Conservation (phyloP, 805 yeast species). For the Pichia kluyveri region DNA sequence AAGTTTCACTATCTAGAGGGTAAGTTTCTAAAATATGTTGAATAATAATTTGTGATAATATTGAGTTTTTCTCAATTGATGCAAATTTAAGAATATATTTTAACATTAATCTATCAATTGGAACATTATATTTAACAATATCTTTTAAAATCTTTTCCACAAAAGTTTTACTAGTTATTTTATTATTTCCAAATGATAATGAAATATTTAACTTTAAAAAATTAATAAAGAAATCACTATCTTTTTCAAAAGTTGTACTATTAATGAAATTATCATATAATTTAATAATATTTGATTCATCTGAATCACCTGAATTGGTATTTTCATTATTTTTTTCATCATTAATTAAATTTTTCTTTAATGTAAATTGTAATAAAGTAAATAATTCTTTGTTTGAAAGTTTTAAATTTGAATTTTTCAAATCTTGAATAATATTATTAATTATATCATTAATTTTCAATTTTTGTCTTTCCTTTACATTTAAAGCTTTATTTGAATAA, state of each 20-base stretch:
- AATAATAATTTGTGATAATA: neutral
- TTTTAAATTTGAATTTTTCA: constrained; percentile 1
- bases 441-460: constrained; percentile 1
- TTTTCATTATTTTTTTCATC: neutral
- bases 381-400: constrained; percentile 10
- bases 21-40: neutral
- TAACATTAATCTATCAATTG: constrained; percentile 5
- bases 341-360: neutral
- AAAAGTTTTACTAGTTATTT: constrained; percentile 1
- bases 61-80: neutral
- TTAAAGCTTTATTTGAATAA: constrained; percentile 2
- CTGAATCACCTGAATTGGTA: no score
- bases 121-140: neutral
- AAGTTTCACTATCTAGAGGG: constrained; percentile 3
- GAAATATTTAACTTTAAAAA: constrained; percentile 7
- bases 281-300: neutral
- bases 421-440: constrained; percentile 2
- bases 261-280: constrained; percentile 3
- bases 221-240: constrained; percentile 3
- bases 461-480: neutral
- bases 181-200: neutral
- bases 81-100: constrained; percentile 7
- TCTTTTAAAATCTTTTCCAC: constrained; percentile 3
- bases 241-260: constrained; percentile 2
- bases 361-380: constrained; percentile 5